Evolutionary conservation across 257 asterid genomes (phyloP).

Genomic region (Marsdenia floribunda): DNA sequence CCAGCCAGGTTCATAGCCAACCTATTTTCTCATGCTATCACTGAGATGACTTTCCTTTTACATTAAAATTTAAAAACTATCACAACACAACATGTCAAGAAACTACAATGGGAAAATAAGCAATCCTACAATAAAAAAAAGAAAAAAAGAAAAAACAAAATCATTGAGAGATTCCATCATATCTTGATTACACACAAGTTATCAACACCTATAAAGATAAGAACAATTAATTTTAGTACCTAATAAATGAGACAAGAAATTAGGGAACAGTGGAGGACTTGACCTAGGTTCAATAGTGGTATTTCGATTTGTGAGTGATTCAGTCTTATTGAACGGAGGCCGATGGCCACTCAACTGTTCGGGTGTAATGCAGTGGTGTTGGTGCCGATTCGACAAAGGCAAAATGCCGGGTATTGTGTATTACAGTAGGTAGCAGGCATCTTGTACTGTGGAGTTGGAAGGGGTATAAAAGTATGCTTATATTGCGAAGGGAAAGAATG

Average conservation of each 20-base stretch:
- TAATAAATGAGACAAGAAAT: not conserved
- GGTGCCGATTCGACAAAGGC: no score
- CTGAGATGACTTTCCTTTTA: not conserved
- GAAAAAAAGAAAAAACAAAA: no score
- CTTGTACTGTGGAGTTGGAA: no score
- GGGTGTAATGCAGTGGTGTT: no score
- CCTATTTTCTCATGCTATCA: no score
- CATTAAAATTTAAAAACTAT: not conserved
- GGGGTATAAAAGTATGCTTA: no score
- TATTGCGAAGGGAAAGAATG: no score
- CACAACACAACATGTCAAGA: not conserved
- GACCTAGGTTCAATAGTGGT: conserved; percentile 4
- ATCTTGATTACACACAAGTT: not conserved
- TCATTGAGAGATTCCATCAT: not conserved
- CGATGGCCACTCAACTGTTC: no score
- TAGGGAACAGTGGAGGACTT: not conserved
- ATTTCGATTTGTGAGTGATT: no score
- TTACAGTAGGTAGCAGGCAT: no score
- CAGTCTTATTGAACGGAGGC: no score
- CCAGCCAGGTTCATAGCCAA: not conserved
- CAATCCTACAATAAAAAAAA: not conserved
- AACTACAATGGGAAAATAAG: not conserved
- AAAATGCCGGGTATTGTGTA: no score
- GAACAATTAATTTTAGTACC: not conserved
- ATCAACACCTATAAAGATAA: not conserved